These are phyloP conservation scores for Neoscytalidium dimidiatum DNA, from an alignment of 2,329 filamentous ascomycete genomes.

Conservation along the genomic window DNA sequence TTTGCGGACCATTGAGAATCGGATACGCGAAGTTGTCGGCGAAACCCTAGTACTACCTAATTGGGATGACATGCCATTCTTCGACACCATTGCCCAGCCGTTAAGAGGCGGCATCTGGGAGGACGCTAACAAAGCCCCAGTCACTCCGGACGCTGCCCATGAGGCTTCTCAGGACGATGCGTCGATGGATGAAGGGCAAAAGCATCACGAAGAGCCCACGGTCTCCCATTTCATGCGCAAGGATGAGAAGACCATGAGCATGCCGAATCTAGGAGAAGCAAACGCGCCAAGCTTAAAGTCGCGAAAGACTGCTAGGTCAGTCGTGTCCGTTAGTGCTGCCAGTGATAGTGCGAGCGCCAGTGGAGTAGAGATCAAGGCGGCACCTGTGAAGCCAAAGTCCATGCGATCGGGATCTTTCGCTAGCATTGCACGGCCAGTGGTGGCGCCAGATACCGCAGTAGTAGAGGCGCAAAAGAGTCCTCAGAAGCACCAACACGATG, in stretches of 20 bases:
- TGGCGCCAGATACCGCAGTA: constrained; percentile 67
- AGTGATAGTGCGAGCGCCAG: constrained; percentile 8
- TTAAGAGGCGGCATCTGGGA: constrained; percentile 85
- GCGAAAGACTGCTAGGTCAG: constrained; percentile 27
- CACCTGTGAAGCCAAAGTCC: constrained; percentile 46
- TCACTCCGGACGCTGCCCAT: constrained; percentile 26
- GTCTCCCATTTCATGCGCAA: background rate
- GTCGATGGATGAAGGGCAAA: background rate
- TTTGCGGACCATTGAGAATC: constrained; percentile 87
- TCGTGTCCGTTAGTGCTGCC: background rate
- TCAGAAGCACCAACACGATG: constrained; percentile 61
- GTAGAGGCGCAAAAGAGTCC: constrained; percentile 58
- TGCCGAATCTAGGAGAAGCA: constrained; percentile 23
- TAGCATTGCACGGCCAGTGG: constrained; percentile 62
- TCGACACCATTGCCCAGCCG: constrained; percentile 73
- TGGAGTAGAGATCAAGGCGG: background rate
- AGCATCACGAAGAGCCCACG: background rate
- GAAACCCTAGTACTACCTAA: constrained; percentile 91
- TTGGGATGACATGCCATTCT: constrained; percentile 95
- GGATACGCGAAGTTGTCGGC: constrained; percentile 89
- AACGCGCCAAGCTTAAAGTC: constrained; percentile 23
- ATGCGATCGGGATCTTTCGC: constrained; percentile 66
- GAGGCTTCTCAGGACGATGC: constrained; percentile 28
- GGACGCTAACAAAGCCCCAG: constrained; percentile 29
- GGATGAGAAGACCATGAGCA: constrained; percentile 26